Percentiles rank a stretch among this genome's conserved stretches.
phyloP scores from a whole-genome alignment of 768 basidiomycete genomes.

The Imleria badia region DNA sequence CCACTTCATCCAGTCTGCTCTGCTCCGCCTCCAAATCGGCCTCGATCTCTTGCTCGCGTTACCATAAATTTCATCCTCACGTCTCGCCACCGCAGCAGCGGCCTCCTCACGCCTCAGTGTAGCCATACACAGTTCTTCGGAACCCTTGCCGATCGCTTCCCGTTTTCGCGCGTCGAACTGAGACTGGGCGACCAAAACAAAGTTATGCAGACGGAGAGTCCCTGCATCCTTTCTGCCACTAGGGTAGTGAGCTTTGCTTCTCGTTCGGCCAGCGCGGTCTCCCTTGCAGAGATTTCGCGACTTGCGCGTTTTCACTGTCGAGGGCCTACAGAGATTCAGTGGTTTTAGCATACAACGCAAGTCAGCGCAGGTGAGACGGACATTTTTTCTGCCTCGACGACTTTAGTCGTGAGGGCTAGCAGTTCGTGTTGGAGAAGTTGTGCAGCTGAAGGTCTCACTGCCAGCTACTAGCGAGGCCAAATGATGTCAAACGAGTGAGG shows the following conservation, averaged over 20 bases:
- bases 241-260: constrained; percentile 51
- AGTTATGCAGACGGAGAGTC: too few relatives aligned
- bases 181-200: constrained; percentile 39
- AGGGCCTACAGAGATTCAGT: constrained; percentile 44
- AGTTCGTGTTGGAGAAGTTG: too few relatives aligned
- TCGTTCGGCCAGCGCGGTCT: too few relatives aligned
- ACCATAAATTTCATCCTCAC: constrained; percentile 70
- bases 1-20: constrained; percentile 53
- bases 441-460: constrained; percentile 86
- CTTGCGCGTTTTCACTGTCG: constrained; percentile 64
- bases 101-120: constrained; percentile 70
- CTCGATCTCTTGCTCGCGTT: constrained; percentile 64
- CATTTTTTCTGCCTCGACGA: constrained; percentile 80
- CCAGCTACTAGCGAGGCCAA: constrained; percentile 54
- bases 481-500: background rate
- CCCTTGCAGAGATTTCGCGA: constrained; percentile 56
- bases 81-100: constrained; percentile 55
- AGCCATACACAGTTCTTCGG: constrained; percentile 65
- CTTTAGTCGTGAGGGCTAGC: constrained; percentile 65
- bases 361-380: constrained; percentile 30
- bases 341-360: background rate
- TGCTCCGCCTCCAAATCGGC: constrained; percentile 55
- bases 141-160: constrained; percentile 58
- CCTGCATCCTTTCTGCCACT: too few relatives aligned
- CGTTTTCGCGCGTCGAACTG: constrained; percentile 49